phyloP scores from a whole-genome alignment of 78 protist species.

The Planoprotostelium fungivorum region DNA sequence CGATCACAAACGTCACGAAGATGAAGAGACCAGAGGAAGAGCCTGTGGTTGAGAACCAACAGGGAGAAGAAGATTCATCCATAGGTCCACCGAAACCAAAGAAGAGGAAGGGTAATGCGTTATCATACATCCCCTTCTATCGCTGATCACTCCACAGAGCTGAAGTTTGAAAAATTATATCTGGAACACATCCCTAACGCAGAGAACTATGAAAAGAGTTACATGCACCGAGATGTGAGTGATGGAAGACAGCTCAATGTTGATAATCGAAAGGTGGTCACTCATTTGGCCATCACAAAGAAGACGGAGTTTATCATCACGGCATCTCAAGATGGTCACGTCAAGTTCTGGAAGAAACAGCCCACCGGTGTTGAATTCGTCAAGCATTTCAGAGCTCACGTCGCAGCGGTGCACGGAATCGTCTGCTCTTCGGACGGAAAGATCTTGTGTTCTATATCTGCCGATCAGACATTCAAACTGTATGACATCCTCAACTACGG shows the following conservation, averaged over 20 bases:
- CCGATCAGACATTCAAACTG: slow-evolving; percentile 76
- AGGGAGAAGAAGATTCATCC: background rate
- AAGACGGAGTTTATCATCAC: slow-evolving; percentile 78
- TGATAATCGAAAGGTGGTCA: background rate
- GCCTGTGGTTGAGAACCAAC: background rate
- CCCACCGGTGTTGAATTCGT: slow-evolving; percentile 83
- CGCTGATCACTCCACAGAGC: slow-evolving; percentile 7
- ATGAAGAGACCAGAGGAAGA: background rate
- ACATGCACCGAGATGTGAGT: slow-evolving; percentile 85
- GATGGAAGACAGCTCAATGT: no score
- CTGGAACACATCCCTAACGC: slow-evolving; percentile 68
- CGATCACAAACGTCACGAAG: background rate
- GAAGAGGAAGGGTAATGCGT: background rate
- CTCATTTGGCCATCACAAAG: background rate
- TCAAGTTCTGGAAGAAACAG: slow-evolving; percentile 94
- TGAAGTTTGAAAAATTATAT: slow-evolving; percentile 56
- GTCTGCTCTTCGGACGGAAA: slow-evolving; percentile 62
- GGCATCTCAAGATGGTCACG: slow-evolving; percentile 78
- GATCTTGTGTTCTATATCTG: slow-evolving; percentile 45
- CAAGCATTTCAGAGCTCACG: slow-evolving; percentile 86
- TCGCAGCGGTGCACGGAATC: slow-evolving; percentile 35
- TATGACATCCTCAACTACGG: slow-evolving; percentile 81
- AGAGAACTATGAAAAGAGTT: slow-evolving; percentile 81
- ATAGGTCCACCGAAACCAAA: background rate
- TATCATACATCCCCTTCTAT: no score